Base-by-base conservation (phyloP, 2,329 filamentous ascomycete genomes). In the Pezicula rhizophila region DNA sequence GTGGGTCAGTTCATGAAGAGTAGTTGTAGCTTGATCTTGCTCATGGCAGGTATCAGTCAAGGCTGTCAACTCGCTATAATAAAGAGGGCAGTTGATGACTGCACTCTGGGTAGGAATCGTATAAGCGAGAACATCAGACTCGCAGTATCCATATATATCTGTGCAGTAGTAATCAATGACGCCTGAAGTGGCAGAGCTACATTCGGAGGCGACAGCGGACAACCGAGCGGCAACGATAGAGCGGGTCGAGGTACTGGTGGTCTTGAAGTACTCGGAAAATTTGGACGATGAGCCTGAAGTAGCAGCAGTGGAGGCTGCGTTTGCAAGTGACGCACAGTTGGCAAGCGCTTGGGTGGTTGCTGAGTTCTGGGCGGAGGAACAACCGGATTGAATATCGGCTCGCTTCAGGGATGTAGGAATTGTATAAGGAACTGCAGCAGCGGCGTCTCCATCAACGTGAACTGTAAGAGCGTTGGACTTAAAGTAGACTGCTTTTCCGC, bases 1-100 rank as follows among this genome's bases (percentile, higher is more conserved):
- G 60, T 87, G 84, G 8, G 82, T 84, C 56, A 74, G 70, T 70
- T 87, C 84, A 59, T 87, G 84, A 12, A 87, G 64, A 28, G 74
- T 74, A 12, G 82, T 85, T 10, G 76, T 82, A 2, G 78, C 79
- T 67, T 83, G 79, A 60, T 85, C 83, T 66, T 86, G 82, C 2
- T 59, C 74, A 61, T 85, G 80, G 69, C 84, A 87, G 1, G 62
- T 66, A 8, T 56, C 57, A 8, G 74, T 67, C 26, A 79, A 50
- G 2, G 71, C 69, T 0, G 77, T 70, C 8, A 86, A 70, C 11
- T 64, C 67, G 40, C 60, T 74, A 69, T 82, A 86, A 67, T 76
- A 82, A 17, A 79, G 64, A 12, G 73, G 69, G 66, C 82, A 86
- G 68, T 84, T 83, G 48, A 76, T 78, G 64, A 85, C 78, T 60